These are phyloP conservation scores for Penicillium coffeae DNA, from an alignment of 495 filamentous ascomycete genomes.

Conservation along the genomic window DNA sequence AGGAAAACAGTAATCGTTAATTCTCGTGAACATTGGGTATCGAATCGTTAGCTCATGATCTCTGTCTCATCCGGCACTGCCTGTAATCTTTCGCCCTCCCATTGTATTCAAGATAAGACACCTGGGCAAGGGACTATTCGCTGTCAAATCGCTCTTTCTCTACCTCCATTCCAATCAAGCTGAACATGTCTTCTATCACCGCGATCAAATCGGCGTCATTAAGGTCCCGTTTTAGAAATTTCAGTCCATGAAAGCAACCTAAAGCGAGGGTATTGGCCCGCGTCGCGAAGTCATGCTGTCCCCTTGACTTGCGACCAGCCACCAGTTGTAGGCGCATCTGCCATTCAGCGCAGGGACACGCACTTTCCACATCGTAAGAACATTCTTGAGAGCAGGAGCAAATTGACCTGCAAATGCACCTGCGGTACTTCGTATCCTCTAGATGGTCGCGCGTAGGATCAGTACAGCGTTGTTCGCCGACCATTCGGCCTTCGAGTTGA, in stretches of 20 bases:
- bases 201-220: slow-evolving; percentile 13
- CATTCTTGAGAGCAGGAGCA: slow-evolving; percentile 35
- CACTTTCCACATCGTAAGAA: slow-evolving; percentile 22
- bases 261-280: slow-evolving; percentile 26
- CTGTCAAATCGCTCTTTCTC: slow-evolving; percentile 20
- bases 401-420: slow-evolving; percentile 31
- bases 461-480: slow-evolving; percentile 35
- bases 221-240: slow-evolving; percentile 14
- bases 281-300: slow-evolving; percentile 12
- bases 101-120: background rate
- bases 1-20: background rate
- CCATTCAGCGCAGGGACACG: slow-evolving; percentile 36
- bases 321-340: slow-evolving; percentile 29
- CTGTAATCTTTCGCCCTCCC: background rate
- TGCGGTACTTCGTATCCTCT: slow-evolving; percentile 23
- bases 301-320: slow-evolving; percentile 13
- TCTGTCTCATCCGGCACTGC: background rate
- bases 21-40: background rate
- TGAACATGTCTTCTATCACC: slow-evolving; percentile 20
- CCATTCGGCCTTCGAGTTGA: slow-evolving; percentile 25
- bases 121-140: background rate
- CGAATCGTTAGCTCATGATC: background rate
- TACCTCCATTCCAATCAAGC: slow-evolving; percentile 25
- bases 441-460: slow-evolving; percentile 17
- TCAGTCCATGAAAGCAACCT: slow-evolving; percentile 27